A percentile compares a stretch with the other conserved stretches of the same genome.
Conservation (phyloP, 164 flowering plant genomes). For the Aristolochia fimbriata region DNA sequence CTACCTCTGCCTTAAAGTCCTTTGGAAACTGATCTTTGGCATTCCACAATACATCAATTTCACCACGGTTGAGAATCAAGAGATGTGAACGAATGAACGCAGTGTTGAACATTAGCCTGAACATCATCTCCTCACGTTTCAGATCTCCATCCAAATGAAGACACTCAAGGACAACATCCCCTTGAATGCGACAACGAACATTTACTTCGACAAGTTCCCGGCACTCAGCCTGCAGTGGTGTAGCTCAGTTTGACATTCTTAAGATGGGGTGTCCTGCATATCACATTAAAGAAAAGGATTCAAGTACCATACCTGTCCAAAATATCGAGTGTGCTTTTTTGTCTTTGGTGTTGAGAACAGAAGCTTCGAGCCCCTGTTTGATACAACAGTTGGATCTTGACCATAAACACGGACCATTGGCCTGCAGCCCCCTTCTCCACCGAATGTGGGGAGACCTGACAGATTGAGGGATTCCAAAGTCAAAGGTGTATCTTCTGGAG, state of each 20-base stretch:
- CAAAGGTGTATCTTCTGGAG: constrained; percentile 65
- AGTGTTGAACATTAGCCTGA: constrained; percentile 79
- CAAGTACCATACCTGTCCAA: constrained; percentile 40
- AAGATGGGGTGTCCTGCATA: background rate
- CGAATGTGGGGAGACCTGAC: constrained; percentile 55
- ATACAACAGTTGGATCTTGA: constrained; percentile 47
- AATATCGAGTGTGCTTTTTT: constrained; percentile 37
- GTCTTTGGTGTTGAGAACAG: constrained; percentile 53
- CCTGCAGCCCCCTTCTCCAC: constrained; percentile 65
- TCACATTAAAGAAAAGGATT: background rate
- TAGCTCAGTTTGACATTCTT: constrained; percentile 10
- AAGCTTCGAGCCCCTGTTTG: constrained; percentile 59
- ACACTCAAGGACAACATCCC: constrained; percentile 93
- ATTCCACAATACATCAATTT: constrained; percentile 77
- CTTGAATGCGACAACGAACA: constrained; percentile 69
- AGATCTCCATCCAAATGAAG: constrained; percentile 60
- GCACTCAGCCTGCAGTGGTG: constrained; percentile 51
- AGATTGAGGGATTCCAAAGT: constrained; percentile 64
- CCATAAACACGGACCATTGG: constrained; percentile 81
- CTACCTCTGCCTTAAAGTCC: constrained; percentile 89
- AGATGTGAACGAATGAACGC: constrained; percentile 65
- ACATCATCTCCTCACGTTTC: constrained; percentile 69
- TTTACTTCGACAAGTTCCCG: constrained; percentile 47
- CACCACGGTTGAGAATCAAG: constrained; percentile 59
- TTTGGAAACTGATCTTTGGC: constrained; percentile 61